Conservation (phyloP, 495 filamentous ascomycete genomes). For the Jackrogersella multiformis region DNA sequence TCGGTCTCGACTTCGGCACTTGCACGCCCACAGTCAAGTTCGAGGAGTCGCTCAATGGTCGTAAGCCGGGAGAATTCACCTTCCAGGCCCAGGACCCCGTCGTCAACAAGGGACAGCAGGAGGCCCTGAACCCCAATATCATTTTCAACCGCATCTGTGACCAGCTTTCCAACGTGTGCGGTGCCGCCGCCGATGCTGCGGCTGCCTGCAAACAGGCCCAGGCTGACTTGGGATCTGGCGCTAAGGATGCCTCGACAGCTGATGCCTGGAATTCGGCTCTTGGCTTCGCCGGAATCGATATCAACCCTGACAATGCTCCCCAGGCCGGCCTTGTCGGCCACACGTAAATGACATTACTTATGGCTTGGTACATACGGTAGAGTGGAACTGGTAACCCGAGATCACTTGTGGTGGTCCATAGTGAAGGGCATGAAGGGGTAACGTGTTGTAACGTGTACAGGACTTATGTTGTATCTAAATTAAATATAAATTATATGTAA, state of each 20-base stretch:
- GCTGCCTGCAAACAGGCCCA: constrained; percentile 56
- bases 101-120: constrained; percentile 62
- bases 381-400: not conserved
- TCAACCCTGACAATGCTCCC: constrained; percentile 54
- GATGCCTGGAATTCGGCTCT: constrained; percentile 55
- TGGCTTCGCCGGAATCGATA: constrained; percentile 54
- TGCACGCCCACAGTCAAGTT: constrained; percentile 68
- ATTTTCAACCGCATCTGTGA: constrained; percentile 73
- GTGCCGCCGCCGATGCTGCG: constrained; percentile 63
- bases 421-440: constrained; percentile 12
- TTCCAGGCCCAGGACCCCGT: constrained; percentile 65
- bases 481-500: constrained; percentile 22
- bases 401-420: constrained; percentile 19
- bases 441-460: constrained; percentile 36
- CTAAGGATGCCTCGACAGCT: constrained; percentile 53
- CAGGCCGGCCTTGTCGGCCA: constrained; percentile 50
- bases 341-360: constrained; percentile 31
- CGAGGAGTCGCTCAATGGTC: constrained; percentile 58
- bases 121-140: constrained; percentile 65
- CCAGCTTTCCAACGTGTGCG: constrained; percentile 66
- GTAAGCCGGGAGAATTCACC: constrained; percentile 61
- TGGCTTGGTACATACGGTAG: not conserved
- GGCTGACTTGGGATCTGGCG: constrained; percentile 51
- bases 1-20: constrained; percentile 61
- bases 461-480: constrained; percentile 31